These are phyloP conservation scores for Penicillium waksmanii DNA, from an alignment of 495 filamentous ascomycete genomes.

Conservation along the genomic window DNA sequence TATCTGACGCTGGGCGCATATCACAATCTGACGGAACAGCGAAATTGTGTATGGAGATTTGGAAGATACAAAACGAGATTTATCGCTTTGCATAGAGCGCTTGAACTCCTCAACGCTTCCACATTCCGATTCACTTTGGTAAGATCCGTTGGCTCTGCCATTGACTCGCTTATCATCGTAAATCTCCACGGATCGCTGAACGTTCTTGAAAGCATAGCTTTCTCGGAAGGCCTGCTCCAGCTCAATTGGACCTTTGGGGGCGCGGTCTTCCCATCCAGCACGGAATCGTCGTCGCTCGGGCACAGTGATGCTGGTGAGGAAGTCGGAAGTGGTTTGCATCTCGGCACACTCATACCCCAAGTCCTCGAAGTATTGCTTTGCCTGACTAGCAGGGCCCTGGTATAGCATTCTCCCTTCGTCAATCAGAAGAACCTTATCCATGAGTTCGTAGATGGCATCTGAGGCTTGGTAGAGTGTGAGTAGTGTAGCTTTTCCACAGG, in stretches of 20 bases:
- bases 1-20: slow-evolving; percentile 65
- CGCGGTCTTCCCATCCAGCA: slow-evolving; percentile 65
- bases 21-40: slow-evolving; percentile 62
- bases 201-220: slow-evolving; percentile 48
- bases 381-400: slow-evolving; percentile 71
- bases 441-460: slow-evolving; percentile 79
- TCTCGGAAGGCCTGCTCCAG: slow-evolving; percentile 61
- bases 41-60: slow-evolving; percentile 62
- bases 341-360: slow-evolving; percentile 78
- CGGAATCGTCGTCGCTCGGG: slow-evolving; percentile 66
- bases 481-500: slow-evolving; percentile 77
- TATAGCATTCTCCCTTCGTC: slow-evolving; percentile 79
- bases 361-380: slow-evolving; percentile 76
- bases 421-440: slow-evolving; percentile 86
- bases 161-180: slow-evolving; percentile 47
- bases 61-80: slow-evolving; percentile 43
- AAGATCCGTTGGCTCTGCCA: slow-evolving; percentile 34
- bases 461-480: slow-evolving; percentile 82
- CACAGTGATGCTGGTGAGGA: slow-evolving; percentile 78
- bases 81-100: slow-evolving; percentile 44
- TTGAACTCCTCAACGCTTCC: slow-evolving; percentile 47
- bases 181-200: slow-evolving; percentile 52
- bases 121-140: slow-evolving; percentile 43
- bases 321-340: slow-evolving; percentile 81
- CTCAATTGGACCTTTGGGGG: slow-evolving; percentile 70